These are phyloP conservation scores for Stephania japonica DNA, from an alignment of 164 flowering plant species.

Conservation along the genomic window DNA sequence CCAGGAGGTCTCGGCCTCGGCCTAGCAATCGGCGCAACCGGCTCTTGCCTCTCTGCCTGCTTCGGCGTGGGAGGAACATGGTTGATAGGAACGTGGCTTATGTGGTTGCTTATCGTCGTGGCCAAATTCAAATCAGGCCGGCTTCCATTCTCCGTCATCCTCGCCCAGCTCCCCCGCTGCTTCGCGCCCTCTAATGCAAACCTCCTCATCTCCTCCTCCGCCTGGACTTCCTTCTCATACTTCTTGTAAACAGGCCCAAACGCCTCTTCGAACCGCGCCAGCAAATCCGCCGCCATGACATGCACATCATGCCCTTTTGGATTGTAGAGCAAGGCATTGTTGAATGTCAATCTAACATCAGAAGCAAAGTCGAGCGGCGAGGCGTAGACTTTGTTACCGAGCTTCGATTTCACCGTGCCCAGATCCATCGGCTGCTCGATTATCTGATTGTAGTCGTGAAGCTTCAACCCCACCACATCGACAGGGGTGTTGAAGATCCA, in stretches of 20 bases:
- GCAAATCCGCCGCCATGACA: slow-evolving; percentile 41
- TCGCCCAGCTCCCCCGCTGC: slow-evolving; percentile 2
- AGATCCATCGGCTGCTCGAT: slow-evolving; percentile 86
- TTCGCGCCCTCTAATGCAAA: background rate
- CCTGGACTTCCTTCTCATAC: slow-evolving; percentile 12
- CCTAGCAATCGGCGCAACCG: background rate
- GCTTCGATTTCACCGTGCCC: slow-evolving; percentile 62
- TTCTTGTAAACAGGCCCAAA: slow-evolving; percentile 20
- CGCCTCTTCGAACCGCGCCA: slow-evolving; percentile 24
- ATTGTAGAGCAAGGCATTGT: slow-evolving; percentile 71
- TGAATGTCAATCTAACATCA: slow-evolving; percentile 71
- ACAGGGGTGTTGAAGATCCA: slow-evolving; percentile 66
- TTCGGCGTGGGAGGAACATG: background rate
- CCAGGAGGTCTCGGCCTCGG: slow-evolving; percentile 3
- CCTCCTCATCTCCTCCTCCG: slow-evolving; percentile 14
- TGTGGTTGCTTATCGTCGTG: background rate
- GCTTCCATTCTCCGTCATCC: slow-evolving; percentile 11
- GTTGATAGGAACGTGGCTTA: background rate
- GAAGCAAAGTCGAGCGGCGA: slow-evolving; percentile 60
- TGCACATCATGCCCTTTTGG: slow-evolving; percentile 71
- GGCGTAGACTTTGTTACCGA: slow-evolving; percentile 35
- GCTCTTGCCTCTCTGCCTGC: slow-evolving; percentile 19
- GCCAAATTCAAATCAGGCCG: background rate
- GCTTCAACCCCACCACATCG: slow-evolving; percentile 54
- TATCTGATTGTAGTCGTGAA: slow-evolving; percentile 68